These are phyloP conservation scores for Penicillium brasilianum DNA, from an alignment of 2,329 filamentous ascomycete species.

Conservation along the genomic window DNA sequence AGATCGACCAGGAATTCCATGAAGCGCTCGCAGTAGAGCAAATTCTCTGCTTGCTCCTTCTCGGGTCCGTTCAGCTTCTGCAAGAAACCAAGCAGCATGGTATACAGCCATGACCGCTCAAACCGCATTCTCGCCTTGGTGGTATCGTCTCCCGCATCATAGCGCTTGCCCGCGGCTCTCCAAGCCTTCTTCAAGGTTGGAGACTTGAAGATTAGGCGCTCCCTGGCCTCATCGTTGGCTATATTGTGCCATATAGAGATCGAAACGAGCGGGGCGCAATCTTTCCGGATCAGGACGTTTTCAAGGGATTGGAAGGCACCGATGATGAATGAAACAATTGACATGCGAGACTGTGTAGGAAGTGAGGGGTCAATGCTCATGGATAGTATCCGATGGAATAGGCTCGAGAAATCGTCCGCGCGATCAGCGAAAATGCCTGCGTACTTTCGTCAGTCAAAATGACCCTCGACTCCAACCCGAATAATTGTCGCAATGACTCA, in stretches of 20 bases:
- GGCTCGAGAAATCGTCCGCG: conserved; percentile 79
- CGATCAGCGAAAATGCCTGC: conserved; percentile 75
- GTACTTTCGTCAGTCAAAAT: conserved; percentile 37
- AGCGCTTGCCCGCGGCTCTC: conserved; percentile 84
- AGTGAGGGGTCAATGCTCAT: conserved; percentile 78
- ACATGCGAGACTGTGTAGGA: conserved; percentile 70
- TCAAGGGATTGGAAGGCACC: conserved; percentile 93
- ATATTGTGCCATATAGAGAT: conserved; percentile 97
- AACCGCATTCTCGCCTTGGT: conserved; percentile 82
- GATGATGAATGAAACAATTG: conserved; percentile 89
- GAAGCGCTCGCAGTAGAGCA: conserved; percentile 90
- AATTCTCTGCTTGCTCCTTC: conserved; percentile 59
- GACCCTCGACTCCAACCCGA: background rate
- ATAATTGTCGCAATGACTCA: conserved; percentile 48
- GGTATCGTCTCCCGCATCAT: conserved; percentile 80
- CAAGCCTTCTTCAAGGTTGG: conserved; percentile 85
- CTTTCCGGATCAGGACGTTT: conserved; percentile 84
- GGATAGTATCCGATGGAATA: conserved; percentile 88
- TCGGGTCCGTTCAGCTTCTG: conserved; percentile 67
- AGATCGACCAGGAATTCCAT: conserved; percentile 88
- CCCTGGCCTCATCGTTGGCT: conserved; percentile 74
- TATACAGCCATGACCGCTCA: conserved; percentile 91
- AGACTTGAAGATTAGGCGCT: conserved; percentile 72
- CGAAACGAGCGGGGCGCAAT: conserved; percentile 92
- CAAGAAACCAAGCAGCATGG: conserved; percentile 81